Percentiles rank a stretch among this genome's conserved stretches.
Conservation (phyloP, 2,329 filamentous ascomycete species). For the Cladophialophora carrionii region DNA sequence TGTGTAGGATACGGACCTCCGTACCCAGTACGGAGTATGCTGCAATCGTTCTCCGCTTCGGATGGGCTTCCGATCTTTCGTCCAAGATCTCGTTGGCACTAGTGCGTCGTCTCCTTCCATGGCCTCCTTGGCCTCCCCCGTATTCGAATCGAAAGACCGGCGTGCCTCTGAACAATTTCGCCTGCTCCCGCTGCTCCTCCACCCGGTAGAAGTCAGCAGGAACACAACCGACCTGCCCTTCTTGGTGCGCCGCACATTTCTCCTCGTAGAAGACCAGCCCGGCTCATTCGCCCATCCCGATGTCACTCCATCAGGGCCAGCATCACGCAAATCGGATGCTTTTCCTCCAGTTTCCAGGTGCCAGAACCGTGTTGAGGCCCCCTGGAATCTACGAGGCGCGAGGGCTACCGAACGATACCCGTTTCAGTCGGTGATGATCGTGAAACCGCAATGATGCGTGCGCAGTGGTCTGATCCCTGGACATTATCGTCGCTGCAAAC, state of each 20-base stretch:
- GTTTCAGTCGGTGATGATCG: neutral
- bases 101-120: neutral
- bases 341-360: neutral
- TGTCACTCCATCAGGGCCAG: neutral
- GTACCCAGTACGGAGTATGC: neutral
- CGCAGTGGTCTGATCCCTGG: neutral
- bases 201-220: neutral
- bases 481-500: neutral
- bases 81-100: neutral
- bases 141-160: neutral
- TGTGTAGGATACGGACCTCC: neutral
- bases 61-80: neutral
- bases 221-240: neutral
- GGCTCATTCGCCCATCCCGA: neutral
- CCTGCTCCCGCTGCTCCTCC: slow-evolving; percentile 1
- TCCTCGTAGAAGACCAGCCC: neutral
- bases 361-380: neutral
- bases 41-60: neutral
- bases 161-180: neutral
- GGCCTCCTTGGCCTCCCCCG: neutral
- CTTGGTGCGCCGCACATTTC: neutral
- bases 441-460: neutral
- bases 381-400: neutral
- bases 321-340: neutral
- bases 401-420: neutral